Evolutionary conservation across 73 alveolate species (phyloP), one percentile per base, ranked within the genome.

Genomic region (Durusdinium trenchii): DNA sequence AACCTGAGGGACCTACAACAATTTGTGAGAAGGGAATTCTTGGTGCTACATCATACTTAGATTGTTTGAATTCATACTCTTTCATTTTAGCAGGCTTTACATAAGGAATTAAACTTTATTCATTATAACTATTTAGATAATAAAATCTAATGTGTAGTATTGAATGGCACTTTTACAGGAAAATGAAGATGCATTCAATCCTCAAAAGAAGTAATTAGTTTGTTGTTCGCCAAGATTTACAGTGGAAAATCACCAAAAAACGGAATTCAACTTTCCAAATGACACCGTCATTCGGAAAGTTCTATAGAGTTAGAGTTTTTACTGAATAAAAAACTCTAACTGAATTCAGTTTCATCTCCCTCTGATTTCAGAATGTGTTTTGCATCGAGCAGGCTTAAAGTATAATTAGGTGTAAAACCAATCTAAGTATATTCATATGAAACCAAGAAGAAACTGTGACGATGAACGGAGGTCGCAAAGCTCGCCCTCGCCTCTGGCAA

Each of bases 31-130:
- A 76, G 2, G 86, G 86, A 23, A 23, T 76, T 3, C 86, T 38
- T 1, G 86, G 86, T 36, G 86, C 86, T 36, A 76, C 54, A 3
- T 76, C 86, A n/a, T 76, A 76, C 40, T 76, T 76, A 76, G 52
- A n/a, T 76, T 76, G 86, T 23, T 38, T 36, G 35, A 3, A 76
- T 23, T 38, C n/a, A 43, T 76, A 76, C 40, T 76, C 86, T 6
- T 76, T 76, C 52, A 43, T 76, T 42, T 76, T 76, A 76, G 35
- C 28, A 23, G 86, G 86, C 38, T 75, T 75, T 10, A 75, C 30
- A 9, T n/a, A n/a, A 0, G 86, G 86, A 0, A 75, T 32, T 60
- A 32, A 60, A 60, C 30, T 60, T 23, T 60, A 23, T 32, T 23
- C 30, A 60, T 23, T 60, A 60, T 60, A 60, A 60, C 18, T 60